Evolutionary conservation across 2,329 filamentous ascomycete genomes (phyloP), one percentile per base, ranked within the genome.

Genomic region (Cercospora berteroae): DNA sequence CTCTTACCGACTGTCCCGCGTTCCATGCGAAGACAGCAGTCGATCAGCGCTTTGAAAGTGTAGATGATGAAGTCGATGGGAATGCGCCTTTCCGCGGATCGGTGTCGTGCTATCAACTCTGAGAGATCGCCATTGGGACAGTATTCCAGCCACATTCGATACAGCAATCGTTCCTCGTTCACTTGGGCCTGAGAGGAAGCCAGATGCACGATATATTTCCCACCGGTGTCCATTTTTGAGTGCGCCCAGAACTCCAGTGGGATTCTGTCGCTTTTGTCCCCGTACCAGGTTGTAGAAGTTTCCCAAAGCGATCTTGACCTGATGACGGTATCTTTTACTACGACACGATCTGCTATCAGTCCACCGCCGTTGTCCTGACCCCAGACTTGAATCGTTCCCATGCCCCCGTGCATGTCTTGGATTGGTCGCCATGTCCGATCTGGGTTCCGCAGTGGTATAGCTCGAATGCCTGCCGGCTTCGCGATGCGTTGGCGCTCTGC

Each of bases 31-130:
- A 68, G 20, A 29, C 56, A 60, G 20, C 50, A 62, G 31, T 68
- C 64, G 3, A 66, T 61, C 16, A 70, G 44, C 13, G 66, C 55
- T 56, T 64, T 64, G 59, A 69, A 66, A 10, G 63, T 18, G 23
- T 65, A 61, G 23, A 65, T 27, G n/a, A 68, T 20, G 61, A 69
- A 69, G 9, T 39, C 25, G 18, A 50, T 55, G 9, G 66, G 62
- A 3, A 64, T 29, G 4, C 10, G 13, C 16, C 29, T 25, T 13
- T 33, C 33, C 9, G 10, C 36, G 8, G 60, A 33, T 13, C 25
- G 9, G 8, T 67, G 57, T 3, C 44, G 57, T 7, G 13, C 3
- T 0, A 67, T 33, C 13, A 61, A 8, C 3, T 59, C 31, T n/a
- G 25, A 36, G 8, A 67, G 58, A 62, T 67, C 62, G 48, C 61